Evolutionary conservation across 1,139 yeast genomes (phyloP).

Genomic region (Geotrichum reessii): DNA sequence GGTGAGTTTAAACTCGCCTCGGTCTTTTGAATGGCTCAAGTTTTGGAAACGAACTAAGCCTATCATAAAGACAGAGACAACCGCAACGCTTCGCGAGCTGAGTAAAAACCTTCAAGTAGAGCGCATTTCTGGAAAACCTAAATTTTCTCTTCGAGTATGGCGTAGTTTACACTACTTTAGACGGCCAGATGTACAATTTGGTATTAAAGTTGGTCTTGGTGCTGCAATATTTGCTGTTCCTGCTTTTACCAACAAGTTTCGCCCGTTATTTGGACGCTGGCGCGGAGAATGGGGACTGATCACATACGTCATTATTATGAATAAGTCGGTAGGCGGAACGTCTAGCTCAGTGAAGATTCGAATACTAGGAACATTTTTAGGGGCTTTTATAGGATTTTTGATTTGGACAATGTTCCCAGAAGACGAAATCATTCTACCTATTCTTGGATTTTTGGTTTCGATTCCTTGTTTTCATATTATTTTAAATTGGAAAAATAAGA

Average conservation of each 20-base stretch:
- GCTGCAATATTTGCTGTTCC: constrained; percentile 60
- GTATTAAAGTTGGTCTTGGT: constrained; percentile 73
- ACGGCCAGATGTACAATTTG: constrained; percentile 69
- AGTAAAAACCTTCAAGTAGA: constrained; percentile 9
- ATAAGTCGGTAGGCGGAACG: constrained; percentile 82
- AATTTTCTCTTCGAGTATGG: constrained; percentile 38
- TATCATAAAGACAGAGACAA: not conserved
- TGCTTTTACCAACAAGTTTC: constrained; percentile 58
- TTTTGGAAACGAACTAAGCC: constrained; percentile 40
- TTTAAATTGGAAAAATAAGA: constrained; percentile 55
- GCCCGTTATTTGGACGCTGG: constrained; percentile 56
- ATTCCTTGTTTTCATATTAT: constrained; percentile 65
- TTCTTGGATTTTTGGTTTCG: constrained; percentile 56
- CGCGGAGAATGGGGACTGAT: constrained; percentile 82
- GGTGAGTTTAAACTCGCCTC: constrained; percentile 28
- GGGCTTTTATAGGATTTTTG: constrained; percentile 56
- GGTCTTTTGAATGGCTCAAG: constrained; percentile 49
- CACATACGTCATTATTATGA: constrained; percentile 78
- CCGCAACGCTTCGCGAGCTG: not conserved
- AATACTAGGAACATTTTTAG: constrained; percentile 67
- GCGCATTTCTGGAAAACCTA: constrained; percentile 5
- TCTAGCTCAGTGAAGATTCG: constrained; percentile 74
- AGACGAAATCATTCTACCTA: constrained; percentile 49
- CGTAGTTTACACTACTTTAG: constrained; percentile 42
- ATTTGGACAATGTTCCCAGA: constrained; percentile 59